Conservation (phyloP, 139 green algal species). For the Limnomonas spitsbergensis region DNA sequence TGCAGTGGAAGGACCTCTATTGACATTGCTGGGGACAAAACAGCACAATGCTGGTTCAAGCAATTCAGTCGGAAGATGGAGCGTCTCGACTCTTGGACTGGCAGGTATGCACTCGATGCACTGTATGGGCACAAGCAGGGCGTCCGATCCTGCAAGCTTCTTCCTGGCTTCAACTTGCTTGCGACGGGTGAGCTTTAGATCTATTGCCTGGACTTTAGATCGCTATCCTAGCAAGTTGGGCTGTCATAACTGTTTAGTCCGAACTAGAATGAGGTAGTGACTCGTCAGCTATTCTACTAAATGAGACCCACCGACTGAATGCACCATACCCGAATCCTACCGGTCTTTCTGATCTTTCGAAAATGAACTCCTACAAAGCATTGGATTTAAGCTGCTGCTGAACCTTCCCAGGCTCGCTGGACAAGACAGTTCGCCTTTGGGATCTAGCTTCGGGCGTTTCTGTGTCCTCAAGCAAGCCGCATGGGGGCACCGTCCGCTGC, state of each 20-base stretch:
- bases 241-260: too few relatives aligned
- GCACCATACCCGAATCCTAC: too few relatives aligned
- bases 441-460: slow-evolving; percentile 56
- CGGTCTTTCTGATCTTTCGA: too few relatives aligned
- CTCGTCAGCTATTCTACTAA: too few relatives aligned
- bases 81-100: slow-evolving; percentile 29
- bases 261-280: too few relatives aligned
- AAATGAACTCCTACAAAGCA: too few relatives aligned
- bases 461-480: slow-evolving; percentile 42
- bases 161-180: slow-evolving; percentile 47
- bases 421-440: slow-evolving; percentile 67
- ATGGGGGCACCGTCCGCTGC: slow-evolving; percentile 58
- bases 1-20: too few relatives aligned
- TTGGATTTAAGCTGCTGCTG: too few relatives aligned
- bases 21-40: too few relatives aligned
- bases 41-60: not conserved
- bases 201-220: too few relatives aligned
- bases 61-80: slow-evolving; percentile 46
- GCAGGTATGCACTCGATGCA: slow-evolving; percentile 44
- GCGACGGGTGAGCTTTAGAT: slow-evolving; percentile 53
- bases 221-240: too few relatives aligned
- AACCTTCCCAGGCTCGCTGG: slow-evolving; percentile 51
- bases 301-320: too few relatives aligned
- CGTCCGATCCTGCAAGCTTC: slow-evolving; percentile 47
- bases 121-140: slow-evolving; percentile 49